These are phyloP conservation scores for Sherardia arvensis DNA, from an alignment of 257 asterid species.

Conservation along the genomic window DNA sequence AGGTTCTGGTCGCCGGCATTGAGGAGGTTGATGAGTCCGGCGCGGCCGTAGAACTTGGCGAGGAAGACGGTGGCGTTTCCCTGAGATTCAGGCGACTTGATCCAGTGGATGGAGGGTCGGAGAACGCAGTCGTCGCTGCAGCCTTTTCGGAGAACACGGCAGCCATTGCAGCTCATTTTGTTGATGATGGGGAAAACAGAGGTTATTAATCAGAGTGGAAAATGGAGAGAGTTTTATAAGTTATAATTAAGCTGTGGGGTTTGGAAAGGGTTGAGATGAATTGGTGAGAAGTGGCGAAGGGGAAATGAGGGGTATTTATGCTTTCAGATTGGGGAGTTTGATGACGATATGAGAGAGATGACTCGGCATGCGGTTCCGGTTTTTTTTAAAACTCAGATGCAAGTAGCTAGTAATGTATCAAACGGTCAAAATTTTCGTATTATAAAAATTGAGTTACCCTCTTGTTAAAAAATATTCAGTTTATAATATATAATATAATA, in stretches of 20 bases:
- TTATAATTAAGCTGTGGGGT: background rate
- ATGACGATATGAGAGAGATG: background rate
- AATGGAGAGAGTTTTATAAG: background rate
- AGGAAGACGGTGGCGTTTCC: conserved; percentile 80
- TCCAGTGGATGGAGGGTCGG: conserved; percentile 62
- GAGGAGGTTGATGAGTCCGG: conserved; percentile 72
- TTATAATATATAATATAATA: no score
- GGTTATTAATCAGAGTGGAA: background rate
- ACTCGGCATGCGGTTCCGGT: background rate
- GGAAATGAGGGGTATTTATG: conserved; percentile 10
- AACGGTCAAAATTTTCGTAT: no score
- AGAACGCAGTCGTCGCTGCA: conserved; percentile 53
- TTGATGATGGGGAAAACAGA: background rate
- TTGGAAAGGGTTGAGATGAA: background rate
- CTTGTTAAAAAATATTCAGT: no score
- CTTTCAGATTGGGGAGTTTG: background rate
- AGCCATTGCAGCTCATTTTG: conserved; percentile 78
- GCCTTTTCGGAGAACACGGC: conserved; percentile 80
- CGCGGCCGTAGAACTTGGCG: conserved; percentile 82
- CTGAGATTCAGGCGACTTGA: conserved; percentile 57
- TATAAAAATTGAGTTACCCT: no score
- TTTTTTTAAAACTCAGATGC: no score
- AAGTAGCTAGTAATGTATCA: no score
- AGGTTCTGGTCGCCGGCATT: conserved; percentile 49
- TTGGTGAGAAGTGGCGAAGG: conserved; percentile 1